Percentiles rank a stretch among this genome's conserved stretches.
These are phyloP conservation scores for Celoporthe dispersa DNA, from an alignment of 2,329 filamentous ascomycete genomes.

Conservation along the genomic window DNA sequence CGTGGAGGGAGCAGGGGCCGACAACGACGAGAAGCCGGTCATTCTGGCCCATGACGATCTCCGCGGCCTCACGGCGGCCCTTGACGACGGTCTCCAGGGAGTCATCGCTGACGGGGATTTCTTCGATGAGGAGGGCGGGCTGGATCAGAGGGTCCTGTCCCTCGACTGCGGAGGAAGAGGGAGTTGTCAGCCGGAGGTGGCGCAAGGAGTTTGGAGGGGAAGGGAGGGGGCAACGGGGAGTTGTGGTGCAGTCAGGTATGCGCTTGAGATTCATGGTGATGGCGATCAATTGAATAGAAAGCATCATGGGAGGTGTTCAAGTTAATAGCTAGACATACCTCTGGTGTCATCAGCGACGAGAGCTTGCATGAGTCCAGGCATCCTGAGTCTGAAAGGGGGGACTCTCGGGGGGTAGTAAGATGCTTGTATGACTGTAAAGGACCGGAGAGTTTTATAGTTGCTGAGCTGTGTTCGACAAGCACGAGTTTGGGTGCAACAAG, in stretches of 20 bases:
- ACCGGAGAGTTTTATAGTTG: not conserved
- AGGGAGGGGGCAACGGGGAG: not conserved
- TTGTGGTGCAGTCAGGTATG: slow-evolving; percentile 4
- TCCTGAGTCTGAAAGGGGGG: slow-evolving; percentile 34
- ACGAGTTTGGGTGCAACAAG: slow-evolving; percentile 1
- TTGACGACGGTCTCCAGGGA: slow-evolving; percentile 72
- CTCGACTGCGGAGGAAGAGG: slow-evolving; percentile 64
- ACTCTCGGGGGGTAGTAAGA: slow-evolving; percentile 13
- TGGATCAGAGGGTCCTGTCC: slow-evolving; percentile 94
- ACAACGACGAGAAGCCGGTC: slow-evolving; percentile 93
- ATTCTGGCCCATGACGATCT: slow-evolving; percentile 77
- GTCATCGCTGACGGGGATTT: slow-evolving; percentile 72
- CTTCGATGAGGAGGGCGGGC: slow-evolving; percentile 82
- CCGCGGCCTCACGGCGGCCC: slow-evolving; percentile 69
- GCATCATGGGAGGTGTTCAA: not conserved
- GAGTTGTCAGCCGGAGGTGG: slow-evolving; percentile 35
- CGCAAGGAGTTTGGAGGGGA: not conserved
- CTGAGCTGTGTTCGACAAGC: slow-evolving; percentile 17
- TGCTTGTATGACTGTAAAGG: slow-evolving; percentile 16
- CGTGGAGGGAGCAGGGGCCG: slow-evolving; percentile 96
- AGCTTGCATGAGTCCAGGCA: slow-evolving; percentile 48
- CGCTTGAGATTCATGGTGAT: slow-evolving; percentile 6
- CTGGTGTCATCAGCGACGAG: slow-evolving; percentile 50
- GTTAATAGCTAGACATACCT: slow-evolving; percentile 35
- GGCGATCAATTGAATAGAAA: not conserved